A percentile compares a stretch with the other conserved stretches of the same genome.
phyloP scores from a whole-genome alignment of 306 rosid genomes.

The Lathyrus tuberosus region DNA sequence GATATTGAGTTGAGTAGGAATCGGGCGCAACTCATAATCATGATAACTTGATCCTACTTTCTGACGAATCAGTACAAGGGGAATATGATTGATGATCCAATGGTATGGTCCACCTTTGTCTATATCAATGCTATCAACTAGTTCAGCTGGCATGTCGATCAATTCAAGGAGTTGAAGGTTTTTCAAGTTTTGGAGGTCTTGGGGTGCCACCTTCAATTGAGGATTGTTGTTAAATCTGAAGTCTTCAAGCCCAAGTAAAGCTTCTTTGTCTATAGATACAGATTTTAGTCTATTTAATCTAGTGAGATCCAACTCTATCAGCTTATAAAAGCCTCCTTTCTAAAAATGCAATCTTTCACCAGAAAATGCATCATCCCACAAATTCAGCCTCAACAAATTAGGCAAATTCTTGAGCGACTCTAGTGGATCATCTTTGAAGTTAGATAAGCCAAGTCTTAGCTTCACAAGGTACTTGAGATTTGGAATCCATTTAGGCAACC shows the following conservation, averaged over 20 bases:
- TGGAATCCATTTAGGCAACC: constrained; percentile 38
- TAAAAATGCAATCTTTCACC: constrained; percentile 26
- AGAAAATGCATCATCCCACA: constrained; percentile 25
- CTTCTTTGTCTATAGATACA: background rate
- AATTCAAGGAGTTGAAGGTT: constrained; percentile 32
- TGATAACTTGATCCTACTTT: constrained; percentile 22
- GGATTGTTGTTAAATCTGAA: constrained; percentile 30
- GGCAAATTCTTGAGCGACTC: constrained; percentile 29
- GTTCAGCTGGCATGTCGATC: constrained; percentile 29
- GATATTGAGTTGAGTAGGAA: constrained; percentile 6
- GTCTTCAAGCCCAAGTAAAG: constrained; percentile 26
- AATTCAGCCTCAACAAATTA: constrained; percentile 9
- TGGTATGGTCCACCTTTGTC: background rate
- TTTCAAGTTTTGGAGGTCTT: constrained; percentile 12
- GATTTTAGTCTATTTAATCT: constrained; percentile 19
- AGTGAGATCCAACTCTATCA: constrained; percentile 9
- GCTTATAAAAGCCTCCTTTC: constrained; percentile 15
- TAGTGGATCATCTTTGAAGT: constrained; percentile 21
- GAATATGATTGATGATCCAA: constrained; percentile 25
- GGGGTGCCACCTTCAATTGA: constrained; percentile 20
- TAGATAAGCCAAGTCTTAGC: constrained; percentile 28
- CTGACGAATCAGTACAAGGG: constrained; percentile 15
- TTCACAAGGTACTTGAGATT: constrained; percentile 34
- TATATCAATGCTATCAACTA: constrained; percentile 35
- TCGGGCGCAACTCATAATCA: constrained; percentile 31